Evolutionary conservation across 2,329 filamentous ascomycete genomes (phyloP).

Genomic region (Claviceps spartinae): DNA sequence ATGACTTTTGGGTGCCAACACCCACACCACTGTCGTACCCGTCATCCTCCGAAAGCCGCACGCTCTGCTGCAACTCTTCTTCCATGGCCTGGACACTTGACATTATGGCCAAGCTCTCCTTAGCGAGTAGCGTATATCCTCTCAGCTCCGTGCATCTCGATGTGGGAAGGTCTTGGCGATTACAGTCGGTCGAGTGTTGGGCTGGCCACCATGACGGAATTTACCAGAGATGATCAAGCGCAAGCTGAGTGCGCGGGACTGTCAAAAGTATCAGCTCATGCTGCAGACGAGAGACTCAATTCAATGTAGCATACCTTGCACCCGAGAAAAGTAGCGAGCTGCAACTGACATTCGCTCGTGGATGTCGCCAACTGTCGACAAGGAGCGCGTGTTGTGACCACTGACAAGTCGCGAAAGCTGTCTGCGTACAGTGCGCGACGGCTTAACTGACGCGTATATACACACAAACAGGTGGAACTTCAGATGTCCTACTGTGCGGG

Average conservation of each 20-base stretch:
- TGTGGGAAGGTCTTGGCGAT: constrained; percentile 11
- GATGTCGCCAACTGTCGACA: neutral
- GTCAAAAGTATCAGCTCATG: constrained; percentile 4
- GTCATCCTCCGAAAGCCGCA: constrained; percentile 35
- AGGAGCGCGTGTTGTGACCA: constrained; percentile 1
- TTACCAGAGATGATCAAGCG: constrained; percentile 5
- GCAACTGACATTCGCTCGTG: neutral
- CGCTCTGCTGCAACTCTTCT: constrained; percentile 44
- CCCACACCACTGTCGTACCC: constrained; percentile 24
- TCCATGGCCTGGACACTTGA: constrained; percentile 40
- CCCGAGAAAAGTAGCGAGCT: constrained; percentile 1
- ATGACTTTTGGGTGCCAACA: constrained; percentile 8
- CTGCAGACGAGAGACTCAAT: neutral
- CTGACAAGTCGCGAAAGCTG: neutral
- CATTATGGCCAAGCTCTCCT: constrained; percentile 25
- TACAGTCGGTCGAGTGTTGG: constrained; percentile 10
- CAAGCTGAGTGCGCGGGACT: constrained; percentile 6
- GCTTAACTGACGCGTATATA: neutral
- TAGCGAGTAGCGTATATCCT: constrained; percentile 8
- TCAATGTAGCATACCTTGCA: constrained; percentile 1
- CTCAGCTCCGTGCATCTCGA: constrained; percentile 18
- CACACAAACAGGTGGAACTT: neutral
- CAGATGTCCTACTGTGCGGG: neutral
- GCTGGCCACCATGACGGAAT: constrained; percentile 11
- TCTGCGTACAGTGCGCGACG: constrained; percentile 6